A percentile compares a stretch with the other conserved stretches of the same genome.
These are phyloP conservation scores for Quercus tomentella DNA, from an alignment of 331 rosid species.

Conservation along the genomic window DNA sequence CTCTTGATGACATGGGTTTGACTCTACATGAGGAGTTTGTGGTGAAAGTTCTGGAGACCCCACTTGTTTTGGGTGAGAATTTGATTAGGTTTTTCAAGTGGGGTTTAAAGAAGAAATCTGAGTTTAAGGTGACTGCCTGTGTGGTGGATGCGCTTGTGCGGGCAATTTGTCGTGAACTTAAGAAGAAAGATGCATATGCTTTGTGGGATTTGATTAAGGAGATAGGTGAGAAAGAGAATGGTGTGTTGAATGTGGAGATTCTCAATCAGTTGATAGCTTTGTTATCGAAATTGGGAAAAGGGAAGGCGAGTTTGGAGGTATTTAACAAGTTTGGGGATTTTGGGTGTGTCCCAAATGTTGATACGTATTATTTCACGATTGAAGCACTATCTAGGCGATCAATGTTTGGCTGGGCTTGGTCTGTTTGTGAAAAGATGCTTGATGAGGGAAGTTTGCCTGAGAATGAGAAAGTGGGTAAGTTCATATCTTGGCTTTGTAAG, in stretches of 20 bases:
- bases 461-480: slow-evolving; percentile 49
- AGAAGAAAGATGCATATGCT: slow-evolving; percentile 34
- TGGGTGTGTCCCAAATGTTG: slow-evolving; percentile 52
- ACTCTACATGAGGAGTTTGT: slow-evolving; percentile 41
- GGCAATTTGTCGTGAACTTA: slow-evolving; percentile 19
- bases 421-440: slow-evolving; percentile 57
- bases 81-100: slow-evolving; percentile 57
- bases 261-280: slow-evolving; percentile 49
- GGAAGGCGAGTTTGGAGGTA: slow-evolving; percentile 62
- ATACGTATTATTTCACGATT: slow-evolving; percentile 50
- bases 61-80: slow-evolving; percentile 45
- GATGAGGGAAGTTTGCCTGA: slow-evolving; percentile 41
- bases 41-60: slow-evolving; percentile 37
- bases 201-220: slow-evolving; percentile 72
- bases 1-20: slow-evolving; percentile 47
- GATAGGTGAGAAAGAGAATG: slow-evolving; percentile 41
- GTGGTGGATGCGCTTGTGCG: slow-evolving; percentile 44
- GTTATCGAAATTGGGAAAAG: slow-evolving; percentile 64
- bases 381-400: slow-evolving; percentile 63
- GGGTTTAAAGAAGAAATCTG: slow-evolving; percentile 49
- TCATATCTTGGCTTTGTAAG: slow-evolving; percentile 68
- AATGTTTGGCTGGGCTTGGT: slow-evolving; percentile 49
- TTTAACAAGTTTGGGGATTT: slow-evolving; percentile 48
- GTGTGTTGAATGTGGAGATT: slow-evolving; percentile 24
- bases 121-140: slow-evolving; percentile 24